Evolutionary conservation across 106 monocot species (phyloP).

Genomic region (Vanilla planifolia): DNA sequence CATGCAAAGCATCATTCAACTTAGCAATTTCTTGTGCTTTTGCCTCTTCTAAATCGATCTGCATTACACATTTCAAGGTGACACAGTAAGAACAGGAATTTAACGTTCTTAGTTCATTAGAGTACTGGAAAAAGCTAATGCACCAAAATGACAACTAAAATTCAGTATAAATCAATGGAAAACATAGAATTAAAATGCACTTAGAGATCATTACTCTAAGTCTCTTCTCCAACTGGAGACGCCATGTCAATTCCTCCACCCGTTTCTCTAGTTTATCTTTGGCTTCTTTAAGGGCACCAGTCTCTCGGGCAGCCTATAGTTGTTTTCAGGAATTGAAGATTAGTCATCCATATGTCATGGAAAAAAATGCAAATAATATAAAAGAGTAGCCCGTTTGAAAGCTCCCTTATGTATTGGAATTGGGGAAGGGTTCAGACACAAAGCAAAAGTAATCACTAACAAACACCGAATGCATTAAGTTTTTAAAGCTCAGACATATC

Average conservation of each 20-base stretch:
- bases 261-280: constrained; percentile 93
- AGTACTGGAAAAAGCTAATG: neutral
- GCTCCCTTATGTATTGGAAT: too few relatives aligned
- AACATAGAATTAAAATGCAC: constrained; percentile 1
- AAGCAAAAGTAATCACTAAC: too few relatives aligned
- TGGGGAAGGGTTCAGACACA: too few relatives aligned
- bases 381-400: too few relatives aligned
- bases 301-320: constrained; percentile 79
- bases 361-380: neutral
- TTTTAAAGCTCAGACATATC: neutral
- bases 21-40: constrained; percentile 71
- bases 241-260: constrained; percentile 84
- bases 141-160: neutral
- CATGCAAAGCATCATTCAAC: constrained; percentile 64
- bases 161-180: neutral
- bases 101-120: neutral
- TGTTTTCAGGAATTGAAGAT: constrained; percentile 8
- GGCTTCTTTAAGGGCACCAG: constrained; percentile 90
- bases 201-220: constrained; percentile 45
- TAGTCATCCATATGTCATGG: neutral
- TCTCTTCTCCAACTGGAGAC: constrained; percentile 69
- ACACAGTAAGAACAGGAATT: neutral
- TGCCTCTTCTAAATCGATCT: constrained; percentile 75
- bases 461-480: constrained; percentile 4
- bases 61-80: constrained; percentile 7